Percentiles rank a stretch among this genome's conserved stretches.
These are phyloP conservation scores for Spirogloea muscicola DNA, from an alignment of 139 green algal genomes.

Conservation along the genomic window DNA sequence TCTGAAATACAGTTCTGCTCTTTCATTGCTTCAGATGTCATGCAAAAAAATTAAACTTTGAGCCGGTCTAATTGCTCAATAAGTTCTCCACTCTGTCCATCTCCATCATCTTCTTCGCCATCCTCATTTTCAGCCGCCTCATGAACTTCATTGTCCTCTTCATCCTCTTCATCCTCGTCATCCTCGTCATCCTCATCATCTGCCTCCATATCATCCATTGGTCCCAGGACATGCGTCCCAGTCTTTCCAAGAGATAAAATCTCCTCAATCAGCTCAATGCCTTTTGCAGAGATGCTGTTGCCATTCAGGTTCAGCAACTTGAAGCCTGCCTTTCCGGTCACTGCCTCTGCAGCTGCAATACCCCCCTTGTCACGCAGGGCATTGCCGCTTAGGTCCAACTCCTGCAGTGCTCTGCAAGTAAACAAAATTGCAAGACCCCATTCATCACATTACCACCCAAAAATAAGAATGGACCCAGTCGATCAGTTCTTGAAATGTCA, in stretches of 20 bases:
- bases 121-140: constrained; percentile 1
- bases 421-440: neutral
- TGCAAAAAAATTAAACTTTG: no score
- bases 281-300: constrained; percentile 30
- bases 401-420: constrained; percentile 18
- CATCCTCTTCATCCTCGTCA: constrained; percentile 23
- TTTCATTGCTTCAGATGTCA: no score
- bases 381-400: constrained; percentile 29
- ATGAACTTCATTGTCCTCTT: constrained; percentile 16
- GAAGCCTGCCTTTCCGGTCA: constrained; percentile 6
- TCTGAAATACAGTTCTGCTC: no score
- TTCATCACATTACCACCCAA: neutral
- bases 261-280: constrained; percentile 22
- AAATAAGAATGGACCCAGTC: no score
- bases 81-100: no score
- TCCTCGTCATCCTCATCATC: constrained; percentile 32
- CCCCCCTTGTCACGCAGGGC: constrained; percentile 9
- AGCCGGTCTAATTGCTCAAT: no score
- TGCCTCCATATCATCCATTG: constrained; percentile 32
- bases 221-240: constrained; percentile 1
- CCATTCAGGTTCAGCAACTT: constrained; percentile 39
- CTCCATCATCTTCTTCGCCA: neutral
- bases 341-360: constrained; percentile 27
- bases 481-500: no score
- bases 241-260: neutral